phyloP scores from a whole-genome alignment of 768 basidiomycete species.

The Mycena sanguinolenta region DNA sequence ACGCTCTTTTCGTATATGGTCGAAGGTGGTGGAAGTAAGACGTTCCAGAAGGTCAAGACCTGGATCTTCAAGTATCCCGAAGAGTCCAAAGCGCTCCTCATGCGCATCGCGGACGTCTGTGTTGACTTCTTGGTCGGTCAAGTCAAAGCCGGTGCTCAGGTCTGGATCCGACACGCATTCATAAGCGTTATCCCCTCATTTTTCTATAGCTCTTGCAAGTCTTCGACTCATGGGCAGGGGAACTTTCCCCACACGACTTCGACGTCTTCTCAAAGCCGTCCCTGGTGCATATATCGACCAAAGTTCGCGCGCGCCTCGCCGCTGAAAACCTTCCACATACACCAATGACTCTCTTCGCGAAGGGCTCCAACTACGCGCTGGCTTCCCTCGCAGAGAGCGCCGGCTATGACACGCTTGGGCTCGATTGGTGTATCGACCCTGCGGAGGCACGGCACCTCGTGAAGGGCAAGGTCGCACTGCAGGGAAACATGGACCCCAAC shows the following conservation, averaged over 20 bases:
- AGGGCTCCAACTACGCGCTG: conserved; percentile 88
- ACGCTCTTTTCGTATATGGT: conserved; percentile 99
- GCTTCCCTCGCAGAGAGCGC: conserved; percentile 66
- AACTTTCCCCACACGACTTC: conserved; percentile 92
- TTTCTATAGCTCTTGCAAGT: conserved; percentile 86
- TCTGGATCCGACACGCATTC: conserved; percentile 46
- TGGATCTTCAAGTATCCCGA: conserved; percentile 95
- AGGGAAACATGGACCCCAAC: conserved; percentile 95
- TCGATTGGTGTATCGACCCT: conserved; percentile 94
- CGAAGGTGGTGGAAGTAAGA: conserved; percentile 94
- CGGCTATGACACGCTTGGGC: conserved; percentile 89
- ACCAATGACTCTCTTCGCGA: conserved; percentile 94
- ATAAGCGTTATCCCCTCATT: conserved; percentile 13
- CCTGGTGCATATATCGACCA: conserved; percentile 76
- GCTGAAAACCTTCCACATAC: conserved; percentile 67
- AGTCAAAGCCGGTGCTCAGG: conserved; percentile 96
- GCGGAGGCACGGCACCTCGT: conserved; percentile 74
- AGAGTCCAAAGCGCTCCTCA: conserved; percentile 82
- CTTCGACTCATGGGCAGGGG: conserved; percentile 97
- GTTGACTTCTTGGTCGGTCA: conserved; percentile 93
- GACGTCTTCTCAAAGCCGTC: conserved; percentile 85
- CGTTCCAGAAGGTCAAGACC: conserved; percentile 90
- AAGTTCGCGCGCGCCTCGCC: conserved; percentile 72
- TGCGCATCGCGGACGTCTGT: conserved; percentile 88
- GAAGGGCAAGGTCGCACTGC: conserved; percentile 75